Evolutionary conservation across 441 rosid species (phyloP), one percentile per base, ranked within the genome.

Genomic region (Gossypium trilobum): DNA sequence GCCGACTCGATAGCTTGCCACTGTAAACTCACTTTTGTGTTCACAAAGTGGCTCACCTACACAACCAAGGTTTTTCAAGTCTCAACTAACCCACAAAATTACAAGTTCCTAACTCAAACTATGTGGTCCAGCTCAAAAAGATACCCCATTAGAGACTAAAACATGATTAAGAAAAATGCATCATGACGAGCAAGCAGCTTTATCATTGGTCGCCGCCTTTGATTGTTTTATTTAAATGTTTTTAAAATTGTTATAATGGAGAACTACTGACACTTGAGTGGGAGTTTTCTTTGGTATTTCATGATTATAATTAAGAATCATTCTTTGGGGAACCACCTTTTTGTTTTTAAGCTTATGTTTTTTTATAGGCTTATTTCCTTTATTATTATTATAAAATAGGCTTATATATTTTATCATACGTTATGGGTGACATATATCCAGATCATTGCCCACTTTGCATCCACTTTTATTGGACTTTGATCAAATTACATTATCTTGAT

Each of bases 41-140:
- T 44, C n/a, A 6, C 52, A 10, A 19, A 42, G 52, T 11, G 3
- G 69, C 31, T 64, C 69, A 44, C 11, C 55, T 42, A 11, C 68
- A 2, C 25, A 36, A 10, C 68, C 50, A 63, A 39, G 52, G 14
- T 19, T 63, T 19, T 20, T 1, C 6, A 9, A 39, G 27, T 63
- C 51, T 63, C 68, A 19, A 39, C 54, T 20, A 20, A 20, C 31
- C 33, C 54, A 64, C 19, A 20, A n/a, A 51, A 64, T 64, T 11
- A 64, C 29, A 11, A 64, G 33, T 42, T 44, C 69, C 69, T 64
- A 42, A 64, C 69, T 20, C 69, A 44, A 27, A 20, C 69, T 1
- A 27, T 39, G 77, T 78, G 81, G 62, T 79, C 79, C 81, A 59
- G 77, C 76, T 72, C 75, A 72, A 56, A 73, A 65, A 42, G 58